A percentile compares a stretch with the other conserved stretches of the same genome.
Evolutionary conservation across 2,329 filamentous ascomycete genomes (phyloP).

Genomic region (Helotiales sp.): DNA sequence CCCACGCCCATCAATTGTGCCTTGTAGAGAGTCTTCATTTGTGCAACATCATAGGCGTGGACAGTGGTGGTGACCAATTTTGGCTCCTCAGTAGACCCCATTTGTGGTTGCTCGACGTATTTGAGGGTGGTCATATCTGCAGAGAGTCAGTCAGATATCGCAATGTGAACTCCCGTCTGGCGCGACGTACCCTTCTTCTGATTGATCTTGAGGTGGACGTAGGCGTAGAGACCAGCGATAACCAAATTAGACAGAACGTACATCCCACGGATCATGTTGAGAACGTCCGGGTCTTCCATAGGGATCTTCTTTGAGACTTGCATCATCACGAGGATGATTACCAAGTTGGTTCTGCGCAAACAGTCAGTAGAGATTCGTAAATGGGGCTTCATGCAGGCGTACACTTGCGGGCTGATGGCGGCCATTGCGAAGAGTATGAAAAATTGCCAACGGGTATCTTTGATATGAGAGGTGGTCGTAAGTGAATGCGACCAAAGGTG

Average conservation of each 20-base stretch:
- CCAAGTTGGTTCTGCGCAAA: constrained; percentile 74
- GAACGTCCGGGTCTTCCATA: constrained; percentile 81
- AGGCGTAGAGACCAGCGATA: constrained; percentile 83
- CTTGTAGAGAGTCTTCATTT: constrained; percentile 84
- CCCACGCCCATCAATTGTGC: constrained; percentile 91
- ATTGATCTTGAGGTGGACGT: constrained; percentile 82
- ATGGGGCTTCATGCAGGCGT: constrained; percentile 30
- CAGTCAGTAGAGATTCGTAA: constrained; percentile 20
- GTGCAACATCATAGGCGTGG: constrained; percentile 87
- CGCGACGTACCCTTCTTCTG: constrained; percentile 84
- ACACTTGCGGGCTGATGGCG: constrained; percentile 64
- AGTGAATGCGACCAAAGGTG: constrained; percentile 21
- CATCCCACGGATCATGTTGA: constrained; percentile 62
- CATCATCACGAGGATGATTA: constrained; percentile 97
- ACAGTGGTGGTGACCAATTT: constrained; percentile 97
- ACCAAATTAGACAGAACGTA: constrained; percentile 71
- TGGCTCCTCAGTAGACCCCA: constrained; percentile 91
- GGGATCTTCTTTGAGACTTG: constrained; percentile 86
- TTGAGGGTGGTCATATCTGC: constrained; percentile 95
- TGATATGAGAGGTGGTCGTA: constrained; percentile 7
- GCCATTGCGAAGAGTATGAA: constrained; percentile 52
- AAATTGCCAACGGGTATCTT: neutral
- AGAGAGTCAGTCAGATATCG: neutral
- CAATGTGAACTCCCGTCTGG: neutral
- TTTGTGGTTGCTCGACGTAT: constrained; percentile 93